Percentiles rank a stretch among this genome's conserved stretches.
Evolutionary conservation across 305 asterid species (phyloP).

Genomic region (Fraxinus sp.): DNA sequence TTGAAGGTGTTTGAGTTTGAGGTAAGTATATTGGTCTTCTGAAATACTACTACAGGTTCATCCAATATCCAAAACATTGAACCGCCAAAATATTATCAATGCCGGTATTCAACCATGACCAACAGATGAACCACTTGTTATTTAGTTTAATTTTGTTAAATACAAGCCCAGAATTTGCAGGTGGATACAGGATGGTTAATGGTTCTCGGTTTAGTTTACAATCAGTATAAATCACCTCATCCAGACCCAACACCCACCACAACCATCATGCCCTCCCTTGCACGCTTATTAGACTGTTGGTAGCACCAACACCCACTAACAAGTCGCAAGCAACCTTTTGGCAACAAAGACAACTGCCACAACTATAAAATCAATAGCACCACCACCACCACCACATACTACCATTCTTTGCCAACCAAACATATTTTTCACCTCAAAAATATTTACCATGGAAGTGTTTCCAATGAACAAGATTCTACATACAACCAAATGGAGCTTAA

Average conservation of each 20-base stretch:
- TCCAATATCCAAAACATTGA: background rate
- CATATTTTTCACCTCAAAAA: background rate
- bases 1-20: background rate
- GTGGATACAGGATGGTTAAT: background rate
- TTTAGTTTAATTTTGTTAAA: background rate
- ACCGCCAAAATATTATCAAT: background rate
- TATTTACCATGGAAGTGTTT: background rate
- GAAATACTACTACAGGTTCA: background rate
- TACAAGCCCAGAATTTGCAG: background rate
- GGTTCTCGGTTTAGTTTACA: background rate
- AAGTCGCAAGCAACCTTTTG: background rate
- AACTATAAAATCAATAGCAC: background rate
- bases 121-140: background rate
- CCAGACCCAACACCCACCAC: background rate
- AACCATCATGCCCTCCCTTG: background rate
- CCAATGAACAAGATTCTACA: background rate
- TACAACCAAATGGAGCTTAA: background rate
- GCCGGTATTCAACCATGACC: background rate
- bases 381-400: constrained; percentile 1
- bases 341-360: background rate
- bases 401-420: background rate
- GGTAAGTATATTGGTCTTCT: background rate
- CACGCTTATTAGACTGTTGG: background rate
- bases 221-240: background rate
- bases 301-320: background rate